These are phyloP conservation scores for Heliocybe sulcata DNA, from an alignment of 1,284 basidiomycete genomes.

Conservation along the genomic window DNA sequence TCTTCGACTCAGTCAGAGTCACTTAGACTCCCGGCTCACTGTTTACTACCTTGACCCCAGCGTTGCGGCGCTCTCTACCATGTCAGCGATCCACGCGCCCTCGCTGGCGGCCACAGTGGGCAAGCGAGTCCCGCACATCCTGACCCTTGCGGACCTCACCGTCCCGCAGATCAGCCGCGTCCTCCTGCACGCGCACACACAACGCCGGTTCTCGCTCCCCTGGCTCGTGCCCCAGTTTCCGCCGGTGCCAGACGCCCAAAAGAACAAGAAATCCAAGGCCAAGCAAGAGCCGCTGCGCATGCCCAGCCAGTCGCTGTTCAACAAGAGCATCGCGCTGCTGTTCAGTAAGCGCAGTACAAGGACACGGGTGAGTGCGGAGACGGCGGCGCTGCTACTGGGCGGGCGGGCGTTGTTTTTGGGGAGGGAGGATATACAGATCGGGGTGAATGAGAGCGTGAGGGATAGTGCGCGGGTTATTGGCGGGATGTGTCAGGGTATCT, in stretches of 20 bases:
- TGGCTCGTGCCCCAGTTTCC: slow-evolving; percentile 34
- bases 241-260: slow-evolving; percentile 24
- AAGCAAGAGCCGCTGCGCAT: slow-evolving; percentile 34
- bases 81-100: too few relatives aligned
- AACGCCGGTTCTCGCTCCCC: slow-evolving; percentile 54
- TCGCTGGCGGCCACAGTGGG: too few relatives aligned
- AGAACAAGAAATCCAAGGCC: background rate
- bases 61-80: too few relatives aligned
- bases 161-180: slow-evolving; percentile 63
- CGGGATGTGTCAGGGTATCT: slow-evolving; percentile 95
- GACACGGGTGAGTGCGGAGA: slow-evolving; percentile 88
- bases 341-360: slow-evolving; percentile 94
- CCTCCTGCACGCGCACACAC: slow-evolving; percentile 50
- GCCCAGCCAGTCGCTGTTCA: slow-evolving; percentile 65
- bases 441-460: slow-evolving; percentile 86
- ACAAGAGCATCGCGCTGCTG: slow-evolving; percentile 82
- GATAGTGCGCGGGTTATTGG: slow-evolving; percentile 88
- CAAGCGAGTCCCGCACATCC: slow-evolving; percentile 53
- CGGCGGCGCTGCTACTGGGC: slow-evolving; percentile 68
- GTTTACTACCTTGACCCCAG: too few relatives aligned
- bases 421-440: slow-evolving; percentile 87
- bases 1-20: too few relatives aligned
- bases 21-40: too few relatives aligned
- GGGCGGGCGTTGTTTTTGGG: slow-evolving; percentile 95
- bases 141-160: slow-evolving; percentile 81